Conservation (phyloP, 495 filamentous ascomycete genomes). For the Amniculicola lignicola region DNA sequence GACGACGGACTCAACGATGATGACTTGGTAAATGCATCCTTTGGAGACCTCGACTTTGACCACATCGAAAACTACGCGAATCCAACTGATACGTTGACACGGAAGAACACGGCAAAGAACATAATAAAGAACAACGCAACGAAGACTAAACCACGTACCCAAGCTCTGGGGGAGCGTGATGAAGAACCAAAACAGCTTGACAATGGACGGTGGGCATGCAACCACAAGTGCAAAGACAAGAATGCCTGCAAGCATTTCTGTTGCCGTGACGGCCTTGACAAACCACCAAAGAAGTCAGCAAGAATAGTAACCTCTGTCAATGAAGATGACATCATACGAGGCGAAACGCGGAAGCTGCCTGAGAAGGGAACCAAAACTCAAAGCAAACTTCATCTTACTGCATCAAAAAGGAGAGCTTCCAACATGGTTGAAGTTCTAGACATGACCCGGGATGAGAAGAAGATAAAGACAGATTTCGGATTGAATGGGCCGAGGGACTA, state of each 20-base stretch:
- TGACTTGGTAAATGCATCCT: constrained; percentile 49
- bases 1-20: constrained; percentile 56
- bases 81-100: constrained; percentile 14
- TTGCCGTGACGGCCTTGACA: constrained; percentile 83
- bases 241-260: constrained; percentile 80
- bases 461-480: constrained; percentile 25
- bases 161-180: constrained; percentile 26
- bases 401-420: constrained; percentile 34
- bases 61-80: constrained; percentile 49
- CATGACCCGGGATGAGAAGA: constrained; percentile 35
- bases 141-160: background rate
- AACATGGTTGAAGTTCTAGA: constrained; percentile 38
- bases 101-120: constrained; percentile 24
- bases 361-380: constrained; percentile 20
- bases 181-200: constrained; percentile 56
- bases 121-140: constrained; percentile 18
- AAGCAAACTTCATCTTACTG: constrained; percentile 21
- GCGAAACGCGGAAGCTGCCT: constrained; percentile 8
- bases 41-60: constrained; percentile 43
- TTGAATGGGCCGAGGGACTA: constrained; percentile 36
- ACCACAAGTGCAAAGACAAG: constrained; percentile 76
- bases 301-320: constrained; percentile 28
- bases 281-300: constrained; percentile 61
- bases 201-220: constrained; percentile 87
- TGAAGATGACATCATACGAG: constrained; percentile 19